These are phyloP conservation scores for Flaveria trinervia DNA, from an alignment of 129 eudicot species.

Conservation along the genomic window DNA sequence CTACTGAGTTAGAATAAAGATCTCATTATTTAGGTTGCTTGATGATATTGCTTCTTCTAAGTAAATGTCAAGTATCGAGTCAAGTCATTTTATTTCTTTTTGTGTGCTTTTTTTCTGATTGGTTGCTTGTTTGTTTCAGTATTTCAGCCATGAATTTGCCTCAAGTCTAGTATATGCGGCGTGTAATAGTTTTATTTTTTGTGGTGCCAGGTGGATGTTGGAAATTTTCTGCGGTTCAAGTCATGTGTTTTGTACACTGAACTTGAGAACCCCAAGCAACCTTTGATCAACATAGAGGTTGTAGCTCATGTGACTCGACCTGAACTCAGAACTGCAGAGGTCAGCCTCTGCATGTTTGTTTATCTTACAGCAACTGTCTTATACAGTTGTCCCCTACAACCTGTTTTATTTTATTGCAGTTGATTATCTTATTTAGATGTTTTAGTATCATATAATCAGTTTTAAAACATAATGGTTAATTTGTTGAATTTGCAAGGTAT, in stretches of 20 bases:
- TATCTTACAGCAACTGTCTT: no score
- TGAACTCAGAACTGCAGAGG: conserved; percentile 86
- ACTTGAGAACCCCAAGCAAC: conserved; percentile 65
- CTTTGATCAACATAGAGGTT: conserved; percentile 87
- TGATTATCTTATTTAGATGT: not conserved
- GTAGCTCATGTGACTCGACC: conserved; percentile 97
- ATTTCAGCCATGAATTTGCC: not conserved
- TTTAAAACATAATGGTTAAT: not conserved
- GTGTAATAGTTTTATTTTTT: conserved; percentile 14
- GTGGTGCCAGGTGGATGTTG: conserved; percentile 82
- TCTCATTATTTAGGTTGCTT: not conserved
- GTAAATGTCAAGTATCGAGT: not conserved
- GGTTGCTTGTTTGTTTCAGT: not conserved
- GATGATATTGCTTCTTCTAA: not conserved
- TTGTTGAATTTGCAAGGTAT: conserved; percentile 52
- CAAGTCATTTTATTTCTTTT: no score
- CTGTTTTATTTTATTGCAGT: not conserved
- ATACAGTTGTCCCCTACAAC: not conserved
- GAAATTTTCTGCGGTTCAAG: conserved; percentile 86
- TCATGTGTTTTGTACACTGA: conserved; percentile 88
- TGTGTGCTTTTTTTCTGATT: not conserved
- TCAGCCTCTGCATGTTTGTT: conserved; percentile 27
- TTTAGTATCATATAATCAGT: not conserved
- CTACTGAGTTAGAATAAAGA: not conserved
- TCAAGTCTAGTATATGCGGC: not conserved